Base-by-base conservation (phyloP, 768 basidiomycete genomes). In the Leccinum variicolor region DNA sequence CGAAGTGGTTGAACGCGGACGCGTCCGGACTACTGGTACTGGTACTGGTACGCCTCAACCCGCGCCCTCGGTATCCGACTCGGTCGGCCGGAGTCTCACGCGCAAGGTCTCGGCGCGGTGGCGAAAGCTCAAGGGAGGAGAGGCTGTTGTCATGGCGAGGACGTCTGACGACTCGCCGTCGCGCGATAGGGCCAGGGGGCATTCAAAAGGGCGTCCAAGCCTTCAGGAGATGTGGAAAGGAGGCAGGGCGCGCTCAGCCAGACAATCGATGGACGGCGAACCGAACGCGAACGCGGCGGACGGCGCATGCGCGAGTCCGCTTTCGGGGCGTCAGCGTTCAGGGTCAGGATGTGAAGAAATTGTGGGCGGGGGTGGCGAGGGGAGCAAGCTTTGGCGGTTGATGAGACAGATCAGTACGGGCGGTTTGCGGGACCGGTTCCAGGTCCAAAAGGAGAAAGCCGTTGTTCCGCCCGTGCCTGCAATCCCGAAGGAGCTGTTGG, bases 361-460 rank as follows among this genome's bases (percentile, higher is more conserved):
- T 13, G 53, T 17, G 21, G 60, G 57, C 1, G 51, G 34, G 14
- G 48, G 49, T 41, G 39, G 39, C 6, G 74, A 77, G 6, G 74
- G 78, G 7, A 76, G 75, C 50, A 83, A 77, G 63, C 69, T 89
- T 2, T 89, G 86, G 86, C 85, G 79, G 69, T 66, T 90, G 52
- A 78, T 90, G 77, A 89, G 87, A 69, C 78, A 85, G 41, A 82
- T 90, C 58, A 88, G 86, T 58, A 79, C 82, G 0, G 83, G 85
- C 8, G 84, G 78, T 9, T 69, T 89, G 45, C 79, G 84, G 55
- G 87, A 89, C 17, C 83, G 78, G 62, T 66, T 60, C 39, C 57
- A 55, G 28, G 53, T 56, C 13, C 61, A 63, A 26, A 62, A 43
- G 41, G 41, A 43, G 11, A 43, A 43, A n/a, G 41, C 65, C 11